Base-by-base conservation (phyloP, 148 eudicot genomes). In the Rhododendron ovatum region DNA sequence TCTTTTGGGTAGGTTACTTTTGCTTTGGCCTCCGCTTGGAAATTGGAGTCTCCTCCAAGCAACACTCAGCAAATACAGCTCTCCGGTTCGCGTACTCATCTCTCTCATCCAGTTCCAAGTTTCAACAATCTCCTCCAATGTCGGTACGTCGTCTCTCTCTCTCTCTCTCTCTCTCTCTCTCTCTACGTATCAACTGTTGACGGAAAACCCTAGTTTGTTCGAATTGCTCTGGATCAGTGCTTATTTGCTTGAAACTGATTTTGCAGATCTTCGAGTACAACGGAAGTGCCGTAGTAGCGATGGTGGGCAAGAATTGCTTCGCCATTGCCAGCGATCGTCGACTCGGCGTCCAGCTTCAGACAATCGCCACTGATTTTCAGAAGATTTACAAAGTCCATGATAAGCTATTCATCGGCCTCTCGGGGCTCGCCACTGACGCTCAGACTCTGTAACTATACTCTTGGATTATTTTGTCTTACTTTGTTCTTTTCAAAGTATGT, bases 301-400 rank as follows among this genome's bases (percentile, higher is more conserved):
- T 96, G 99, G 99, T 96, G 20, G 99, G 99, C 5, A 96, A 95
- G 89, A 95, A 96, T 41, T 96, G 99, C 87, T 93, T 95, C 85
- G 98, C 96, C 35, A 95, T 96, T n/a, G 99, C 93, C 12, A 95
- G 98, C 69, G 99, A 96, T 89, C 95, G 99, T 28, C 85, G 99
- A 45, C 93, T 96, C 8, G 99, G 99, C 2, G 98, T 96, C 87
- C 99, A 96, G 87, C 93, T 96, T 48, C 98, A 96, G 88, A 96
- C 99, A 1, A 84, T 96, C 51, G 98, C 98, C 9, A 96, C 99
- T 13, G 98, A 96, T 91, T 96, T 96, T 39, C 98, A 96, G 91
- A 94, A 92, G 41, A 95, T 96, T 82, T 93, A 76, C 80, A 89
- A 86, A 84, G 91, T 96, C 47, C 95, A 92, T 35, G 96, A 93